Evolutionary conservation across 1,139 yeast genomes (phyloP).

Genomic region (Magnusiomyces suaveolens): DNA sequence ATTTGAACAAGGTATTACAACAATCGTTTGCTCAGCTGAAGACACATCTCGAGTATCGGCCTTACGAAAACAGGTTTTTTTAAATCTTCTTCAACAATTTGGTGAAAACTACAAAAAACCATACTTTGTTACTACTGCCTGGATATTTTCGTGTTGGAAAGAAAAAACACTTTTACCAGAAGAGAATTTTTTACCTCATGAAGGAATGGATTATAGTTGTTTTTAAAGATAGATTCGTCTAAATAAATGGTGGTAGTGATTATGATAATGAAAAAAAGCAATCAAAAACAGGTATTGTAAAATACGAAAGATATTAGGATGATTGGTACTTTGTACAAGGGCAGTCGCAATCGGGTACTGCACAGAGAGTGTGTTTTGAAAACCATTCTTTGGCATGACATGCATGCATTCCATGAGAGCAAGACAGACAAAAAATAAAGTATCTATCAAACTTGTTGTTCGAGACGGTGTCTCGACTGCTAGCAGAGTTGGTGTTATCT

Average conservation of each 20-base stretch:
- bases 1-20: not conserved
- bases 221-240: not conserved
- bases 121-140: not conserved
- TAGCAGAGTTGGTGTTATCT: not conserved
- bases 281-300: too few relatives aligned
- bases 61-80: not conserved
- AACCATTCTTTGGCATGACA: conserved; percentile 97
- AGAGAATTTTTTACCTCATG: not conserved
- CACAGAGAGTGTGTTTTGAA: conserved; percentile 74
- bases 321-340: conserved; percentile 45
- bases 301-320: too few relatives aligned
- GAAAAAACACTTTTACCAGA: conserved; percentile 2
- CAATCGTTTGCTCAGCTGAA: not conserved
- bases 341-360: conserved; percentile 89
- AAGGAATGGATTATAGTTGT: not conserved
- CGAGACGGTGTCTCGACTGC: too few relatives aligned
- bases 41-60: not conserved
- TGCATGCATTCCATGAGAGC: conserved; percentile 92
- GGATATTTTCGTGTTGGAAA: conserved; percentile 1
- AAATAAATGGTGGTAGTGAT: not conserved
- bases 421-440: conserved; percentile 84
- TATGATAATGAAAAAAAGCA: too few relatives aligned
- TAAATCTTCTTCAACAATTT: not conserved
- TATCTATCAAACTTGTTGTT: conserved; percentile 34
- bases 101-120: not conserved